A percentile compares a stretch with the other conserved stretches of the same genome.
Conservation (phyloP, 2,329 filamentous ascomycete genomes). For the Diplodia scrobiculata region DNA sequence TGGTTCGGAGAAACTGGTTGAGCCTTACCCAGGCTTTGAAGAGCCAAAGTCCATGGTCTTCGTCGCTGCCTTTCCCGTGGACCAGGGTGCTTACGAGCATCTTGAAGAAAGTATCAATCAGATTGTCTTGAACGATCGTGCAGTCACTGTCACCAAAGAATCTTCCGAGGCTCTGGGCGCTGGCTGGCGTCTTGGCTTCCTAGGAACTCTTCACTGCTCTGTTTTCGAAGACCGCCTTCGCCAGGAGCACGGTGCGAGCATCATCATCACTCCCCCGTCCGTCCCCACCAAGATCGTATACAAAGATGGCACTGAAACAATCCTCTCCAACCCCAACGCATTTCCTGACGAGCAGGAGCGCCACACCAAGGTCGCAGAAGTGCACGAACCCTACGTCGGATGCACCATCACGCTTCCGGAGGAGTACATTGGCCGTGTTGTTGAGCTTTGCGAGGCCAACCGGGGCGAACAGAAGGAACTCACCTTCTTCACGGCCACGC, state of each 20-base stretch:
- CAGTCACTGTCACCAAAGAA: constrained; percentile 91
- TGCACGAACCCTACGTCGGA: constrained; percentile 74
- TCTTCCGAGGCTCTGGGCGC: constrained; percentile 90
- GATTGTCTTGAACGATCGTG: constrained; percentile 90
- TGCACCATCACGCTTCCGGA: constrained; percentile 89
- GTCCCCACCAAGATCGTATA: constrained; percentile 88
- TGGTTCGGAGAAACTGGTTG: constrained; percentile 72
- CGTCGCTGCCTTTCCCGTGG: constrained; percentile 91
- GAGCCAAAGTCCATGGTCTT: constrained; percentile 99
- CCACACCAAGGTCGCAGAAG: constrained; percentile 57
- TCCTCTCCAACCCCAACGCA: constrained; percentile 82
- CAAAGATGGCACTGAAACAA: constrained; percentile 71
- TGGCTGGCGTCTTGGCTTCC: constrained; percentile 89
- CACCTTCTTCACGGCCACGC: constrained; percentile 86
- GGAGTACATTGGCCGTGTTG: constrained; percentile 90
- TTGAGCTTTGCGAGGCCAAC: constrained; percentile 89
- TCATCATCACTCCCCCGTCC: constrained; percentile 95
- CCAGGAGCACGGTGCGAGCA: constrained; percentile 89
- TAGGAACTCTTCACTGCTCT: constrained; percentile 98
- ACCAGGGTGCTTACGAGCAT: constrained; percentile 82
- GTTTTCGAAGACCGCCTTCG: constrained; percentile 95
- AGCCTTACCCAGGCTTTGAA: constrained; percentile 87
- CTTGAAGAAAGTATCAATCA: constrained; percentile 93
- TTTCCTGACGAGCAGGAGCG: constrained; percentile 73
- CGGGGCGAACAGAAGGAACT: constrained; percentile 84